Percentiles rank a stretch among this genome's conserved stretches.
Conservation (phyloP, 176 grass and related monocot species). For the Oryza longistaminata region DNA sequence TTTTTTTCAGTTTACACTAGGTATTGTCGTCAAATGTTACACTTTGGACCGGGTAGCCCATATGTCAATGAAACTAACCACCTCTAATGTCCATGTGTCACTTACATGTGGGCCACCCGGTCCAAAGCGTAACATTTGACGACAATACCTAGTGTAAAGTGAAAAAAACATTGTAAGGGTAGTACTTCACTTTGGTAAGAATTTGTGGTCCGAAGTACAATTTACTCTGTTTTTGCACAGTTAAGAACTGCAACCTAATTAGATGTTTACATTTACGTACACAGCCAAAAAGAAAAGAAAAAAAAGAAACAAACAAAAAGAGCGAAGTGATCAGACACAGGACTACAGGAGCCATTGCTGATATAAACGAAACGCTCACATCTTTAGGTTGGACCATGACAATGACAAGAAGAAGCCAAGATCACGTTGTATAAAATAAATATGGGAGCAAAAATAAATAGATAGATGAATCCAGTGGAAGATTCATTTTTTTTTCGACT, state of each 20-base stretch:
- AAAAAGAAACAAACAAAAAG: neutral
- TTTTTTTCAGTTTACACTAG: no score
- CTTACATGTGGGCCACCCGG: no score
- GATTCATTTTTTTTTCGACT: neutral
- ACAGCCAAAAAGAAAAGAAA: neutral
- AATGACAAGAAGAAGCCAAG: neutral
- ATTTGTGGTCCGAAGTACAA: no score
- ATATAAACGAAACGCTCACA: neutral
- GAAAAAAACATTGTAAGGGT: no score
- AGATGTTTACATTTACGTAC: neutral
- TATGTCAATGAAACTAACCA: no score
- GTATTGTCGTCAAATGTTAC: no score
- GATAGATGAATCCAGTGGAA: neutral
- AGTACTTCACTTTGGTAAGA: no score
- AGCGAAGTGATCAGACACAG: neutral
- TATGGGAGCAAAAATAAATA: neutral
- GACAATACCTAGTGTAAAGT: no score
- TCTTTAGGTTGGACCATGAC: constrained; percentile 9
- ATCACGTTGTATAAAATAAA: neutral
- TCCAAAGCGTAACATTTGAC: no score
- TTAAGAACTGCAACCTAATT: neutral
- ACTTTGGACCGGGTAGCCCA: no score
- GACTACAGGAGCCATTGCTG: neutral
- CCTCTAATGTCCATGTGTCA: no score
- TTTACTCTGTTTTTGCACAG: no score